phyloP scores from a whole-genome alignment of 2,329 filamentous ascomycete species.

The Fusarium coicis region DNA sequence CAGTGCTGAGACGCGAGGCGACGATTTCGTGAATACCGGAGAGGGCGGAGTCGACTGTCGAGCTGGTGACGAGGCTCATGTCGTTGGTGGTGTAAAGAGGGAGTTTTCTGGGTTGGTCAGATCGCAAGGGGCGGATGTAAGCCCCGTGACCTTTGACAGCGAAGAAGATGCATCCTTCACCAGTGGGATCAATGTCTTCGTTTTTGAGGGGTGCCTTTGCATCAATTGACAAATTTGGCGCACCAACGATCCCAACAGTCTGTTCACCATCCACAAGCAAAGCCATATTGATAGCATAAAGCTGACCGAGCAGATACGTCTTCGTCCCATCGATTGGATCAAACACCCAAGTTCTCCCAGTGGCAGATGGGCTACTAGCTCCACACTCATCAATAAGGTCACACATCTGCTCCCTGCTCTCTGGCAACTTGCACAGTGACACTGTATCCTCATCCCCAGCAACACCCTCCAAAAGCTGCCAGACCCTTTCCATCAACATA shows the following conservation, averaged over 20 bases:
- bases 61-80: slow-evolving; percentile 60
- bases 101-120: slow-evolving; percentile 47
- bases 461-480: slow-evolving; percentile 54
- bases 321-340: slow-evolving; percentile 71
- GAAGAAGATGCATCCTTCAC: slow-evolving; percentile 62
- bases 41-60: slow-evolving; percentile 59
- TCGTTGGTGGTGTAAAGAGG: slow-evolving; percentile 42
- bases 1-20: slow-evolving; percentile 54
- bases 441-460: slow-evolving; percentile 41
- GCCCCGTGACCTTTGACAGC: slow-evolving; percentile 61
- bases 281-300: slow-evolving; percentile 68
- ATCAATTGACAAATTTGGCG: slow-evolving; percentile 58
- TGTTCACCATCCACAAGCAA: slow-evolving; percentile 63
- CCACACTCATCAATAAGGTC: slow-evolving; percentile 65
- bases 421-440: slow-evolving; percentile 49
- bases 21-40: slow-evolving; percentile 59
- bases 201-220: slow-evolving; percentile 55
- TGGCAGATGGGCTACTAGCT: slow-evolving; percentile 49
- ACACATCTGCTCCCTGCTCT: slow-evolving; percentile 59
- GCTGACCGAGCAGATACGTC: slow-evolving; percentile 63
- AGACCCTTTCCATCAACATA: slow-evolving; percentile 58
- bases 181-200: slow-evolving; percentile 54
- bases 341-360: slow-evolving; percentile 65
- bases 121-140: slow-evolving; percentile 55
- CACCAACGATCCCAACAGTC: slow-evolving; percentile 60